These are phyloP conservation scores for Byssothecium circinans DNA, from an alignment of 2,329 filamentous ascomycete species.

Conservation along the genomic window DNA sequence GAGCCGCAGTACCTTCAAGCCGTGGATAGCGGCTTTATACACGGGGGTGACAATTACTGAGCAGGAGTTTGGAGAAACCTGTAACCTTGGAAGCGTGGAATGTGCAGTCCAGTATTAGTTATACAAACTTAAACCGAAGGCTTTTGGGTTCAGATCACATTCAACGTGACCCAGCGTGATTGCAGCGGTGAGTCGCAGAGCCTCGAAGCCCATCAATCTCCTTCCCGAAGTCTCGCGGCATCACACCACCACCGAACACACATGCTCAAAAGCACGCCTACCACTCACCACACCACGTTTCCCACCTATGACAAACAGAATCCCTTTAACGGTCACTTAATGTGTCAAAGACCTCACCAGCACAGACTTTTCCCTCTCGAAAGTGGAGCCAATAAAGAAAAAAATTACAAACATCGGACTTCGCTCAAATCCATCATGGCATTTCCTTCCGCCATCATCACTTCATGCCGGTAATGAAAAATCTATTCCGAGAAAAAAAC, in stretches of 20 bases:
- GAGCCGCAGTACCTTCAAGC: no score
- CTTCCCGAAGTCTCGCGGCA: neutral
- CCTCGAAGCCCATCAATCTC: neutral
- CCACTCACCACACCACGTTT: conserved; percentile 1
- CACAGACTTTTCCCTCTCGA: conserved; percentile 10
- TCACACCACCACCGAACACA: neutral
- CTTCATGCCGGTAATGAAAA: conserved; percentile 5
- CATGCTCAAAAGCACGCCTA: neutral
- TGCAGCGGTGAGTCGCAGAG: neutral
- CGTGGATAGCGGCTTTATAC: no score
- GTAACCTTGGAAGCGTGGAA: no score
- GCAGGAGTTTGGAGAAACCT: no score
- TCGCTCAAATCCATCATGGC: neutral
- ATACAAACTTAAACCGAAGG: no score
- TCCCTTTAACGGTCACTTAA: conserved; percentile 9
- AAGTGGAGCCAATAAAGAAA: conserved; percentile 10
- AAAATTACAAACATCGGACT: conserved; percentile 5
- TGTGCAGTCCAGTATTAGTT: no score
- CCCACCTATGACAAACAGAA: conserved; percentile 10
- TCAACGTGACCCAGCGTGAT: neutral
- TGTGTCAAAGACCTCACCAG: conserved; percentile 7
- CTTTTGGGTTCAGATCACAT: neutral
- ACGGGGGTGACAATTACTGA: no score
- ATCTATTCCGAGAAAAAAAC: neutral
- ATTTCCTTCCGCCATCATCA: neutral